These are phyloP conservation scores for Meripilus lineatus DNA, from an alignment of 1,284 basidiomycete species.

Conservation along the genomic window DNA sequence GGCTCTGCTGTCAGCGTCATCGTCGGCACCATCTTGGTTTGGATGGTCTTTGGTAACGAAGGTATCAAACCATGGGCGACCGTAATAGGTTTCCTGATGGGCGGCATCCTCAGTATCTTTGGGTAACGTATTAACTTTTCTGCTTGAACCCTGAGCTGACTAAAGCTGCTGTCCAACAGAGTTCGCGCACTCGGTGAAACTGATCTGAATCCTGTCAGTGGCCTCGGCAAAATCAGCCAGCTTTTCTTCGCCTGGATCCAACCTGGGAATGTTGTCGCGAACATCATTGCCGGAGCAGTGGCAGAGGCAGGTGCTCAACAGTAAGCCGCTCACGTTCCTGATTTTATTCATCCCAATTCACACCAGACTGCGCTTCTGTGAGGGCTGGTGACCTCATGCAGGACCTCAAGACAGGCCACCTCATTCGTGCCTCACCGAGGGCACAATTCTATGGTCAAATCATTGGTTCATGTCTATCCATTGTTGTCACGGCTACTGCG, in stretches of 20 bases:
- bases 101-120: slow-evolving; percentile 80
- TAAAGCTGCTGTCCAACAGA: slow-evolving; percentile 42
- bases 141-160: no score
- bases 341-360: neutral
- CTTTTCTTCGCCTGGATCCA: slow-evolving; percentile 92
- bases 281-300: slow-evolving; percentile 94
- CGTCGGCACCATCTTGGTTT: slow-evolving; percentile 76
- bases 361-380: slow-evolving; percentile 6
- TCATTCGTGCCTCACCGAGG: slow-evolving; percentile 82
- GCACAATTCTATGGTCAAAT: slow-evolving; percentile 88
- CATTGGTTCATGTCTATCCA: slow-evolving; percentile 83
- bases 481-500: slow-evolving; percentile 84
- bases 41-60: slow-evolving; percentile 83
- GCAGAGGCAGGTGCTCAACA: slow-evolving; percentile 96
- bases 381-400: slow-evolving; percentile 98
- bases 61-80: slow-evolving; percentile 96
- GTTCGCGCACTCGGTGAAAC: slow-evolving; percentile 92
- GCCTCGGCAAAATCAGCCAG: slow-evolving; percentile 93
- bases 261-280: slow-evolving; percentile 92
- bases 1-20: slow-evolving; percentile 65
- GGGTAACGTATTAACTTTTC: slow-evolving; percentile 49
- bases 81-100: slow-evolving; percentile 77
- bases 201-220: slow-evolving; percentile 91
- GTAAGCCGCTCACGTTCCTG: slow-evolving; percentile 37
- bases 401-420: slow-evolving; percentile 93